Conservation (phyloP, 1,284 basidiomycete genomes). For the Melampsora americana region DNA sequence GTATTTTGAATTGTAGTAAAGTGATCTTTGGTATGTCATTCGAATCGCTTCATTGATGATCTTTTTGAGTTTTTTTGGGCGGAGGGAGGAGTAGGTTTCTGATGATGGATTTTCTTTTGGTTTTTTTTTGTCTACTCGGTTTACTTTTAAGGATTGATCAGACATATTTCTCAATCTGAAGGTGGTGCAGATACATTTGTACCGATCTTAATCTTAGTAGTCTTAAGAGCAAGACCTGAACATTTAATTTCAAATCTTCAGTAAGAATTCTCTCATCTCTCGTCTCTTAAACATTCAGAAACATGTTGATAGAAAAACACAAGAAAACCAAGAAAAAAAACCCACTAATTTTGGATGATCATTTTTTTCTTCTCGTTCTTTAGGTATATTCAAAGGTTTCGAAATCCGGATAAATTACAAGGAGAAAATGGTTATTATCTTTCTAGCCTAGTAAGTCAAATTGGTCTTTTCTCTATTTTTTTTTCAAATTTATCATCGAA, state of each 20-base stretch:
- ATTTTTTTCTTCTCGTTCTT: too few species aligned
- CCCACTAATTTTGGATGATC: too few species aligned
- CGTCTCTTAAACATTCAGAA: neutral
- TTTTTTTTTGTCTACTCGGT: neutral
- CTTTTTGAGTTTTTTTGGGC: conserved; percentile 46
- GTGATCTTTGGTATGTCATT: conserved; percentile 91
- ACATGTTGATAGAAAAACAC: neutral
- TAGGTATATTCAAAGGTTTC: conserved; percentile 92
- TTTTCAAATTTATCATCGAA: too few species aligned
- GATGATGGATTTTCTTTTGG: neutral
- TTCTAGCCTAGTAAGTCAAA: conserved; percentile 76
- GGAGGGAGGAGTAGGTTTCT: neutral
- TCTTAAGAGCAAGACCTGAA: conserved; percentile 86
- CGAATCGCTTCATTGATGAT: too few species aligned
- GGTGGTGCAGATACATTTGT: conserved; percentile 79
- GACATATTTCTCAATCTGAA: conserved; percentile 24
- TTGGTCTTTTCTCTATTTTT: too few species aligned
- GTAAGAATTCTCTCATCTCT: conserved; percentile 58
- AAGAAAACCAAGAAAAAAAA: neutral
- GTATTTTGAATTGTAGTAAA: conserved; percentile 96
- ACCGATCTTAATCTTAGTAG: conserved; percentile 89
- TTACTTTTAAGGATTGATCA: conserved; percentile 14
- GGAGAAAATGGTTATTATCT: conserved; percentile 97
- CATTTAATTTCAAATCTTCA: conserved; percentile 92
- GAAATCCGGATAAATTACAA: conserved; percentile 80